Percentiles rank a stretch among this genome's conserved stretches.
These are phyloP conservation scores for Podaxis sp. DNA, from an alignment of 768 basidiomycete genomes.

Conservation along the genomic window DNA sequence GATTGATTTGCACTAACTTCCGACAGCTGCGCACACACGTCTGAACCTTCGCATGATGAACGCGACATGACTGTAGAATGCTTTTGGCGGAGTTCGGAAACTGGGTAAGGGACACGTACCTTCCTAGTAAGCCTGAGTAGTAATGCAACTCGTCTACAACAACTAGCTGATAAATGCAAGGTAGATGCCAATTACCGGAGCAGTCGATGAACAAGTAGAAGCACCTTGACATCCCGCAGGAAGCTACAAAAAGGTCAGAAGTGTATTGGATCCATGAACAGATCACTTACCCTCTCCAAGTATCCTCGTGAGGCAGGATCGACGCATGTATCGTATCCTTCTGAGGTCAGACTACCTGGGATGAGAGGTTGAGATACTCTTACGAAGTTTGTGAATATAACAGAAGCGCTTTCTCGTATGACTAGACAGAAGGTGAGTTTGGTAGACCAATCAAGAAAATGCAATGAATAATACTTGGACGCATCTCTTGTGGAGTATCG, in stretches of 20 bases:
- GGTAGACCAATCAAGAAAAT: neutral
- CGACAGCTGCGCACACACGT: slow-evolving; percentile 72
- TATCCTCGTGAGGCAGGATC: slow-evolving; percentile 81
- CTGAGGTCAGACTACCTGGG: neutral
- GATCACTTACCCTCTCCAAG: slow-evolving; percentile 65
- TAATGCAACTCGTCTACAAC: slow-evolving; percentile 89
- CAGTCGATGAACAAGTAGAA: neutral
- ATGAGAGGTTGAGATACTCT: slow-evolving; percentile 17
- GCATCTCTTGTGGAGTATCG: slow-evolving; percentile 73
- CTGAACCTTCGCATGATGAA: slow-evolving; percentile 75
- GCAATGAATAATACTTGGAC: slow-evolving; percentile 50
- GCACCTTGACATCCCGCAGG: slow-evolving; percentile 65
- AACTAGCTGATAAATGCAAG: slow-evolving; percentile 45
- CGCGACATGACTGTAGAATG: slow-evolving; percentile 65
- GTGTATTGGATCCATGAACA: neutral
- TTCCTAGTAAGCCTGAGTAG: slow-evolving; percentile 79
- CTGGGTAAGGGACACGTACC: slow-evolving; percentile 37
- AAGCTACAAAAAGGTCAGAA: slow-evolving; percentile 47
- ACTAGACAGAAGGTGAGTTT: slow-evolving; percentile 32
- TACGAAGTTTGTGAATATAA: slow-evolving; percentile 90
- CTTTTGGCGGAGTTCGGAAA: neutral
- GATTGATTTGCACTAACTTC: slow-evolving; percentile 51
- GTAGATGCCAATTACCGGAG: neutral
- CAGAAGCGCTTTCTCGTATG: slow-evolving; percentile 71
- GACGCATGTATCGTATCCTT: slow-evolving; percentile 87